A percentile compares a stretch with the other conserved stretches of the same genome.
These are phyloP conservation scores for Pisolithus tinctorius DNA, from an alignment of 768 basidiomycete species.

Conservation along the genomic window DNA sequence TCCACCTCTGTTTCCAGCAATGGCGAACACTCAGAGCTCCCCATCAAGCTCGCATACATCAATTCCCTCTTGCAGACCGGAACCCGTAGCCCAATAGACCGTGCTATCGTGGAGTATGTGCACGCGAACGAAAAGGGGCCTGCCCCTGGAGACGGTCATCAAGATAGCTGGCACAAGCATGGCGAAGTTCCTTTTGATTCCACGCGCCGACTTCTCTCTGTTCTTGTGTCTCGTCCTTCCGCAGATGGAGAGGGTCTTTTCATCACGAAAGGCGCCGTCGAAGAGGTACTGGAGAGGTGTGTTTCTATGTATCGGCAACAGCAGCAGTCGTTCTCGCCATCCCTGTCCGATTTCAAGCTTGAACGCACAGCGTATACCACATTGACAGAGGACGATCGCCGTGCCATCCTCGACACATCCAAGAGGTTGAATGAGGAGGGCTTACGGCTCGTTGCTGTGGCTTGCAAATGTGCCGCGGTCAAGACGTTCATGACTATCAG, in stretches of 20 bases:
- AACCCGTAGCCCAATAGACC: slow-evolving; percentile 30
- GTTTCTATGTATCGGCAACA: slow-evolving; percentile 13
- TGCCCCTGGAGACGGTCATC: slow-evolving; percentile 2
- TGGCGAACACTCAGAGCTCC: slow-evolving; percentile 19
- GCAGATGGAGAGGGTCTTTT: slow-evolving; percentile 15
- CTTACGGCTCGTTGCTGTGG: slow-evolving; percentile 24
- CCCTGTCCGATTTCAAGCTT: slow-evolving; percentile 8
- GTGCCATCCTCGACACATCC: slow-evolving; percentile 19
- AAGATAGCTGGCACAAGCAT: slow-evolving; percentile 23
- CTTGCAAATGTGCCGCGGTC: slow-evolving; percentile 14
- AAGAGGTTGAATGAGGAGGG: slow-evolving; percentile 25
- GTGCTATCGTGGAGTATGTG: slow-evolving; percentile 26
- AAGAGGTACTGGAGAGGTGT: slow-evolving; percentile 28
- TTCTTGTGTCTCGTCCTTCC: slow-evolving; percentile 24
- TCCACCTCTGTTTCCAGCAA: slow-evolving; percentile 20
- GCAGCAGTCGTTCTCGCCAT: slow-evolving; percentile 5
- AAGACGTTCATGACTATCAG: slow-evolving; percentile 14
- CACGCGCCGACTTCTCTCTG: slow-evolving; percentile 28
- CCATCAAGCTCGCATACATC: slow-evolving; percentile 23
- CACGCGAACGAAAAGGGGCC: slow-evolving; percentile 8
- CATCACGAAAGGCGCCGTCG: slow-evolving; percentile 26
- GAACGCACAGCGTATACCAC: slow-evolving; percentile 11
- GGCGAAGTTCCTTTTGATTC: slow-evolving; percentile 32
- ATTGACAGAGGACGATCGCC: slow-evolving; percentile 16
- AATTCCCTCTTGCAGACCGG: slow-evolving; percentile 29